Evolutionary conservation across 495 filamentous ascomycete species (phyloP).

Genomic region (Aspergillus taichungensis): DNA sequence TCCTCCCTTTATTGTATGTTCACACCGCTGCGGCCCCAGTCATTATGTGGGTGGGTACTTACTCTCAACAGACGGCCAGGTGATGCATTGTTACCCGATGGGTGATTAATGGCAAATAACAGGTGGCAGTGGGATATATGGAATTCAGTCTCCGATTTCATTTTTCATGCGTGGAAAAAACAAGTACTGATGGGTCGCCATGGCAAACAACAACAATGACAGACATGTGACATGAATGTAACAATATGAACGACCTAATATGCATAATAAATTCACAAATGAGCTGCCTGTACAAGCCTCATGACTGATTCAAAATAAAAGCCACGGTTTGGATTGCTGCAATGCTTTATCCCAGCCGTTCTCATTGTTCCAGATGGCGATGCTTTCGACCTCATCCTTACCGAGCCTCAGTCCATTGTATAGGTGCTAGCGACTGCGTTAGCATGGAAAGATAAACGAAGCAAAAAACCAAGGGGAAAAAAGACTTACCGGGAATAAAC

Average conservation of each 20-base stretch:
- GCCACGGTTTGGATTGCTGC: slow-evolving; percentile 30
- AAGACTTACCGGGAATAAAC: slow-evolving; percentile 36
- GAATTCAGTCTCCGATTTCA: background rate
- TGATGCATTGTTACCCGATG: slow-evolving; percentile 42
- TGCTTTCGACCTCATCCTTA: slow-evolving; percentile 35
- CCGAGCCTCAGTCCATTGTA: slow-evolving; percentile 39
- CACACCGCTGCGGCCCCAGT: background rate
- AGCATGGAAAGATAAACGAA: background rate
- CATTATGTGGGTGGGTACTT: background rate
- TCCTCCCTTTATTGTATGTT: slow-evolving; percentile 42
- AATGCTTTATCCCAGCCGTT: slow-evolving; percentile 37
- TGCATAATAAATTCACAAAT: slow-evolving; percentile 5
- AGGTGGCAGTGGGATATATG: too few species aligned
- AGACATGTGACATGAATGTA: too few species aligned
- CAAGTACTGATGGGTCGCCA: too few species aligned
- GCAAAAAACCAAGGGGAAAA: background rate
- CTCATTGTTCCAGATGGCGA: slow-evolving; percentile 37
- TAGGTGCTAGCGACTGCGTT: slow-evolving; percentile 23
- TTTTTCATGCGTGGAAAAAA: too few species aligned
- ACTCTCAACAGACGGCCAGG: slow-evolving; percentile 35
- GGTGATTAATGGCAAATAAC: slow-evolving; percentile 18
- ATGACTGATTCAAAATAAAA: slow-evolving; percentile 19
- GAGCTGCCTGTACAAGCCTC: background rate
- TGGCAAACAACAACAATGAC: too few species aligned
- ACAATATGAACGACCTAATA: background rate